Percentiles rank a stretch among this genome's conserved stretches.
Evolutionary conservation across 23 red algal species (phyloP).

Genomic region (Chondrus crispus): DNA sequence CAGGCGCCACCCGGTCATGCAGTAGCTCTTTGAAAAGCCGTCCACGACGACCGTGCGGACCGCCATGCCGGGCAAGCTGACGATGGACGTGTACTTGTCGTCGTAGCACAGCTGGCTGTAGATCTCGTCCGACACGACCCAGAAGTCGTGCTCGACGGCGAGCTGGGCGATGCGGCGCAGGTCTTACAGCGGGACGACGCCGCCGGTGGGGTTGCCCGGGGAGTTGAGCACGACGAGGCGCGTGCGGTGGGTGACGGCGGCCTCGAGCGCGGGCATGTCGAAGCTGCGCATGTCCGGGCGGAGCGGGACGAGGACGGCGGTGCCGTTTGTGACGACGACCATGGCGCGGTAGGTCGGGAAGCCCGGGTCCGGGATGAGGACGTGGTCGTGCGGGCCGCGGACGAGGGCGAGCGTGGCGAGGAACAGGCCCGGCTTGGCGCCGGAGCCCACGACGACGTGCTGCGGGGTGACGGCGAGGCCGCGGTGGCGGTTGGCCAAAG

Average conservation of each 20-base stretch:
- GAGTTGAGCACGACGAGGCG: conserved; percentile 79
- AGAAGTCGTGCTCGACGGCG: conserved; percentile 51
- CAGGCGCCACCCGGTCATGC: conserved; percentile 96
- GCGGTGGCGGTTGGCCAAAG: conserved; percentile 15
- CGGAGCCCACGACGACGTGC: conserved; percentile 87
- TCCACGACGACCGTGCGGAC: conserved; percentile 90
- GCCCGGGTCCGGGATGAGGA: conserved; percentile 92
- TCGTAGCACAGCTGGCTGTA: conserved; percentile 70
- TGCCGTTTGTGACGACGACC: conserved; percentile 63
- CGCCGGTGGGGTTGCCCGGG: conserved; percentile 95
- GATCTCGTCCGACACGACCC: conserved; percentile 89
- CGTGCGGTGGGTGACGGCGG: conserved; percentile 32
- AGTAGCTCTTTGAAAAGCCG: conserved; percentile 95
- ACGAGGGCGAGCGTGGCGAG: conserved; percentile 71
- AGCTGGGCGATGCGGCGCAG: conserved; percentile 41
- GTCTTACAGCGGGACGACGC: conserved; percentile 57
- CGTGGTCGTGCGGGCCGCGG: conserved; percentile 65
- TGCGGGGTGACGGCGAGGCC: conserved; percentile 27
- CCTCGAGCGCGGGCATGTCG: conserved; percentile 60
- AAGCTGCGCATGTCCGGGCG: conserved; percentile 28
- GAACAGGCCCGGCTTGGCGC: conserved; percentile 92
- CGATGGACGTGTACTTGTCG: conserved; percentile 28
- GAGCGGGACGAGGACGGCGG: conserved; percentile 55
- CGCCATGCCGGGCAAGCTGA: conserved; percentile 55
- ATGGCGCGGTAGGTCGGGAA: conserved; percentile 91